These are phyloP conservation scores for Poronia punctata DNA, from an alignment of 495 filamentous ascomycete species.

Conservation along the genomic window DNA sequence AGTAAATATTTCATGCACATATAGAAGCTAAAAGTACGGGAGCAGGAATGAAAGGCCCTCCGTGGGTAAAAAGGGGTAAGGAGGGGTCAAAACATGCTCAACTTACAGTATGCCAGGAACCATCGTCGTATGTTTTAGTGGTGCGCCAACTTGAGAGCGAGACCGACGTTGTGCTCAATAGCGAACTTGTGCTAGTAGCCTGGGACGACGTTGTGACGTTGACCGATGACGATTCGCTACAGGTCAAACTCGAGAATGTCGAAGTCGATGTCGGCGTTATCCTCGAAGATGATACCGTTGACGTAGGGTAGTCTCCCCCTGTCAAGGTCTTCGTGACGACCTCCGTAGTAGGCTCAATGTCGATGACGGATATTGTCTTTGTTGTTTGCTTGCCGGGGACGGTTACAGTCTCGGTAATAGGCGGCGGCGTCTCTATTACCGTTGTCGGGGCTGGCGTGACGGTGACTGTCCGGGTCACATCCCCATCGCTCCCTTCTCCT, in stretches of 20 bases:
- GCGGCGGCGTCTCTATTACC: slow-evolving; percentile 18
- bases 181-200: background rate
- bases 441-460: slow-evolving; percentile 21
- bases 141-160: slow-evolving; percentile 15
- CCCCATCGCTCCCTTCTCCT: slow-evolving; percentile 10
- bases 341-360: slow-evolving; percentile 20
- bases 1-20: background rate
- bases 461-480: slow-evolving; percentile 14
- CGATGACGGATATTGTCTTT: slow-evolving; percentile 20
- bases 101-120: slow-evolving; percentile 30
- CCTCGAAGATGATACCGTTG: slow-evolving; percentile 8
- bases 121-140: slow-evolving; percentile 23
- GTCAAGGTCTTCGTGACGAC: slow-evolving; percentile 22
- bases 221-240: too few species aligned
- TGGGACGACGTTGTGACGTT: slow-evolving; percentile 2
- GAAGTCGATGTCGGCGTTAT: background rate
- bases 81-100: background rate
- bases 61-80: background rate
- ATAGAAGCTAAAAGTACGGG: background rate
- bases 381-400: slow-evolving; percentile 19
- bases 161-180: slow-evolving; percentile 11
- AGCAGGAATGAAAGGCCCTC: background rate
- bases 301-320: slow-evolving; percentile 9
- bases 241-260: background rate
- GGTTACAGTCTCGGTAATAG: slow-evolving; percentile 25